phyloP scores from a whole-genome alignment of 2,329 filamentous ascomycete genomes.

The Elsinoe arachidis region DNA sequence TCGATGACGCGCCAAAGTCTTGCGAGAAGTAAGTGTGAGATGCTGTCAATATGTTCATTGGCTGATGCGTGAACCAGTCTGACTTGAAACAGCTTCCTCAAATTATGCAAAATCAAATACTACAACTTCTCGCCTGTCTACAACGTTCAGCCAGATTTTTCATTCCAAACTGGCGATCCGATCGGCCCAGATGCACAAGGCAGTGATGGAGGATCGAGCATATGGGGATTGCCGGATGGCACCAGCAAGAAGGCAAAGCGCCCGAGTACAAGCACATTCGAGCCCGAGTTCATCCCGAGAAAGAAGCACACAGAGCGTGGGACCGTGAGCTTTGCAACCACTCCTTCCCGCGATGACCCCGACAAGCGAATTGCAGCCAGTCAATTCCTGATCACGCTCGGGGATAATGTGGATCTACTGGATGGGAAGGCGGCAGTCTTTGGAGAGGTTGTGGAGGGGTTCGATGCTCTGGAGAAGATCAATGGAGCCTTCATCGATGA shows the following conservation, averaged over 20 bases:
- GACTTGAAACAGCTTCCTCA: slow-evolving; percentile 63
- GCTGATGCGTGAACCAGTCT: slow-evolving; percentile 6
- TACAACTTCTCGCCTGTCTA: slow-evolving; percentile 96
- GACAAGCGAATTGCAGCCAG: slow-evolving; percentile 77
- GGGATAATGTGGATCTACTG: slow-evolving; percentile 79
- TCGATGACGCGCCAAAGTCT: slow-evolving; percentile 79
- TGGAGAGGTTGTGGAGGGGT: slow-evolving; percentile 90
- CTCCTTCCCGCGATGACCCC: slow-evolving; percentile 62
- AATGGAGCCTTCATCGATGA: slow-evolving; percentile 83
- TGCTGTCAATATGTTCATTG: slow-evolving; percentile 1
- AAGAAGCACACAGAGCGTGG: slow-evolving; percentile 82
- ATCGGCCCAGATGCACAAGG: slow-evolving; percentile 74
- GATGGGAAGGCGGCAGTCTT: slow-evolving; percentile 94
- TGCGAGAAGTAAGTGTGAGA: slow-evolving; percentile 75
- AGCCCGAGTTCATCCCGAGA: slow-evolving; percentile 75
- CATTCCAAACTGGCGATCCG: slow-evolving; percentile 91
- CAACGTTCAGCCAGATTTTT: slow-evolving; percentile 88
- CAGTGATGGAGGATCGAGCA: slow-evolving; percentile 85
- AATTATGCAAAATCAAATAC: slow-evolving; percentile 98
- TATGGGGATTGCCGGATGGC: slow-evolving; percentile 74
- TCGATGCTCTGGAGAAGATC: slow-evolving; percentile 87
- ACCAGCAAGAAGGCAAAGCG: slow-evolving; percentile 55
- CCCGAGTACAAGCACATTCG: slow-evolving; percentile 45
- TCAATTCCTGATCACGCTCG: slow-evolving; percentile 89
- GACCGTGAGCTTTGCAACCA: slow-evolving; percentile 97